phyloP scores from a whole-genome alignment of 2,329 filamentous ascomycete species.

The Camptophora hylomeconis region DNA sequence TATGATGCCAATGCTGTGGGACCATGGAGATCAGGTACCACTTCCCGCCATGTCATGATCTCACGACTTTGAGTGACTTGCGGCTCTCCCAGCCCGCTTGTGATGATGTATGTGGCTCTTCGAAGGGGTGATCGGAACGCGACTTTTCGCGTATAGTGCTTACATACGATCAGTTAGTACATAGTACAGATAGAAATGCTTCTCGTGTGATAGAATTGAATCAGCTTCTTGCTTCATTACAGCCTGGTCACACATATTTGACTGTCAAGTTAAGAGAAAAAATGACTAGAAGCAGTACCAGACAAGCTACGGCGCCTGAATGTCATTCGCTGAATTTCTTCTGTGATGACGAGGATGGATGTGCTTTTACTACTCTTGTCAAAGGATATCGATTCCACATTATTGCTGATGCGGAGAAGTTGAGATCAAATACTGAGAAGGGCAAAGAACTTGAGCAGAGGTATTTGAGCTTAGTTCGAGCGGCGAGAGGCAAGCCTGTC shows the following conservation, averaged over 20 bases:
- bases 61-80: too few species aligned
- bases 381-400: conserved; percentile 7
- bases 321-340: conserved; percentile 8
- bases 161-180: too few species aligned
- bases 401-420: conserved; percentile 4
- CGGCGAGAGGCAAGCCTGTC: not conserved
- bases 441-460: not conserved
- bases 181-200: too few species aligned
- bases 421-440: conserved; percentile 1
- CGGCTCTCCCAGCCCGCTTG: too few species aligned
- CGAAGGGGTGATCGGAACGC: too few species aligned
- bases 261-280: too few species aligned
- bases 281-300: too few species aligned
- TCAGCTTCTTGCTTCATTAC: not conserved
- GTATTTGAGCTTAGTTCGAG: conserved; percentile 2
- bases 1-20: too few species aligned
- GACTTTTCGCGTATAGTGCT: conserved; percentile 1
- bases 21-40: too few species aligned
- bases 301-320: not conserved
- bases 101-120: too few species aligned
- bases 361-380: conserved; percentile 4
- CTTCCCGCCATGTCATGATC: too few species aligned
- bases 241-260: conserved; percentile 1
- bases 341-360: conserved; percentile 5
- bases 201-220: too few species aligned